A percentile compares a stretch with the other conserved stretches of the same genome.
Evolutionary conservation across 2,329 filamentous ascomycete genomes (phyloP).

Genomic region (Alternaria sp.): DNA sequence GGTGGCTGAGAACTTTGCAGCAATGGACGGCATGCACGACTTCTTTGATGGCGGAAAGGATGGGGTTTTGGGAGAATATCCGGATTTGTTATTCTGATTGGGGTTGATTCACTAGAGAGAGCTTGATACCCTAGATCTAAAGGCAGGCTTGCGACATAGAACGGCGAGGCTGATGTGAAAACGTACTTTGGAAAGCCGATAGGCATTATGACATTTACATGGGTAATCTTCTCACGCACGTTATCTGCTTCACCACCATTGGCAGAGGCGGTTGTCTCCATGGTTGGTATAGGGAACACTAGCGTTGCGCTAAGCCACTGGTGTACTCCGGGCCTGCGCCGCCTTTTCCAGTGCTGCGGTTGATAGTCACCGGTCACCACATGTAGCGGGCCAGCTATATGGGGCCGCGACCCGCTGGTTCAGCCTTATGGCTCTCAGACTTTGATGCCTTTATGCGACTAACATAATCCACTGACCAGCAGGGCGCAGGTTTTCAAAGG

Average conservation of each 20-base stretch:
- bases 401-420: not conserved
- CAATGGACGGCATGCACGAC: conserved; percentile 62
- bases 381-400: not conserved
- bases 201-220: not conserved
- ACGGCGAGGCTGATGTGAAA: not conserved
- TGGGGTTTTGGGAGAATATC: conserved; percentile 55
- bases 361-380: conserved; percentile 1
- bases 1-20: conserved; percentile 64
- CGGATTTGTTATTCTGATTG: conserved; percentile 44
- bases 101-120: not conserved
- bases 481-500: not conserved
- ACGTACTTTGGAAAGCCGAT: not conserved
- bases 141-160: not conserved
- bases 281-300: not conserved
- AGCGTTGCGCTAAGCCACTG: conserved; percentile 6
- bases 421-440: conserved; percentile 6
- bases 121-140: conserved; percentile 3
- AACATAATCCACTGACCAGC: not conserved
- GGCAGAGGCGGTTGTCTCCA: not conserved
- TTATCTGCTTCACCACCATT: not conserved
- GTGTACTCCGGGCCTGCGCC: not conserved
- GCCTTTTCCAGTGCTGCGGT: conserved; percentile 5
- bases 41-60: conserved; percentile 57
- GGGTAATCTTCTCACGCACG: not conserved
- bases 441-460: not conserved